Evolutionary conservation across 2,329 filamentous ascomycete species (phyloP).

Genomic region (Talaromyces albobiverticillius): DNA sequence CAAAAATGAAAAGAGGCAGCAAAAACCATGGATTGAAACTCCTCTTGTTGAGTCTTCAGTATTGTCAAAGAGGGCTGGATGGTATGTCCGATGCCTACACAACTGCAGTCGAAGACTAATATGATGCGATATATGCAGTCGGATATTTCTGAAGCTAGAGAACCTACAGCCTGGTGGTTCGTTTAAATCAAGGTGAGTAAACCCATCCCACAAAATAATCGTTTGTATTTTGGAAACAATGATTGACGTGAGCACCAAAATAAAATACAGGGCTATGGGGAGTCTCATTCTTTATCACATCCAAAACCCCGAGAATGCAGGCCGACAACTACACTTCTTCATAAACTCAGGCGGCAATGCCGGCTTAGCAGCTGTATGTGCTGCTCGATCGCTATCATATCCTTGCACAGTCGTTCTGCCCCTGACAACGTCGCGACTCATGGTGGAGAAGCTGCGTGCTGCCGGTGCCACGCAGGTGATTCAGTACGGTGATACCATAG

Average conservation of each 20-base stretch:
- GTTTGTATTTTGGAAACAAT: too few relatives aligned
- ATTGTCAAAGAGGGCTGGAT: conserved; percentile 68
- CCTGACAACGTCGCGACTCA: conserved; percentile 60
- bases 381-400: conserved; percentile 61
- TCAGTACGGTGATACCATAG: conserved; percentile 65
- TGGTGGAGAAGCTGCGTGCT: conserved; percentile 67
- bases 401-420: conserved; percentile 76
- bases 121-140: conserved; percentile 38
- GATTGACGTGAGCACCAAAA: not conserved
- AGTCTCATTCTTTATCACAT: conserved; percentile 62
- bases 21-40: conserved; percentile 65
- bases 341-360: conserved; percentile 80
- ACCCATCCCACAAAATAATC: not conserved
- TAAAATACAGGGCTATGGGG: conserved; percentile 57
- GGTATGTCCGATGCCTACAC: conserved; percentile 48
- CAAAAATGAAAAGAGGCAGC: not conserved
- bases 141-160: conserved; percentile 82
- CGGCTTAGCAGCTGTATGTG: conserved; percentile 74
- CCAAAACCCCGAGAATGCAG: conserved; percentile 37
- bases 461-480: conserved; percentile 66
- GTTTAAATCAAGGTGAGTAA: conserved; percentile 67
- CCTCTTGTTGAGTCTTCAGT: conserved; percentile 66
- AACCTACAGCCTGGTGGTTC: conserved; percentile 80
- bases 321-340: conserved; percentile 66
- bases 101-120: not conserved